phyloP scores from a whole-genome alignment of 73 alveolate species.

The Tetrahymena thermophila region DNA sequence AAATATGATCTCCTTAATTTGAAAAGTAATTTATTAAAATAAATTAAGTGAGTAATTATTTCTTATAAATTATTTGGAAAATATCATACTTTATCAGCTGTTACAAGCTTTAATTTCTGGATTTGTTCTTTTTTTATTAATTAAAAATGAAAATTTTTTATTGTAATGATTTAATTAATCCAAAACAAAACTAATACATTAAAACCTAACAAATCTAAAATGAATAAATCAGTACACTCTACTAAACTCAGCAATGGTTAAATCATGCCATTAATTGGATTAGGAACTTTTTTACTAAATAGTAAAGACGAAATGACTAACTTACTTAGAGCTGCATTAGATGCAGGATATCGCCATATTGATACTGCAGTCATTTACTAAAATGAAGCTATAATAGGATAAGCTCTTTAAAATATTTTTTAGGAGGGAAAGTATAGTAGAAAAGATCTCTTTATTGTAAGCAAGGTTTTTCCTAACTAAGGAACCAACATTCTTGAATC shows the following conservation, averaged over 20 bases:
- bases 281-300: conserved; percentile 25
- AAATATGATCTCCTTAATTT: too few species aligned
- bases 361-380: conserved; percentile 58
- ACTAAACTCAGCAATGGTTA: conserved; percentile 33
- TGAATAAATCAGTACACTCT: not conserved
- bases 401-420: conserved; percentile 33
- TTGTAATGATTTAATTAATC: not conserved
- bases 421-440: conserved; percentile 46
- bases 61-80: too few species aligned
- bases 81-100: not conserved
- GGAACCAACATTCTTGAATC: conserved; percentile 55
- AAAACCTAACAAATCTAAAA: not conserved
- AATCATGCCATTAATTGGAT: conserved; percentile 46
- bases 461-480: conserved; percentile 61
- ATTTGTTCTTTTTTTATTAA: not conserved
- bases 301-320: conserved; percentile 18
- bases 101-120: not conserved
- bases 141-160: not conserved
- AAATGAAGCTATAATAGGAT: conserved; percentile 70
- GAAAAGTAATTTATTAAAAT: too few species aligned
- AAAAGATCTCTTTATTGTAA: conserved; percentile 69
- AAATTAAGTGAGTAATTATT: too few species aligned
- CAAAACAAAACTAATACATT: not conserved
- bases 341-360: conserved; percentile 69
- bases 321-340: conserved; percentile 43